Conservation (phyloP, 1,139 yeast genomes). For the Saccharomycopsis hybrid region DNA sequence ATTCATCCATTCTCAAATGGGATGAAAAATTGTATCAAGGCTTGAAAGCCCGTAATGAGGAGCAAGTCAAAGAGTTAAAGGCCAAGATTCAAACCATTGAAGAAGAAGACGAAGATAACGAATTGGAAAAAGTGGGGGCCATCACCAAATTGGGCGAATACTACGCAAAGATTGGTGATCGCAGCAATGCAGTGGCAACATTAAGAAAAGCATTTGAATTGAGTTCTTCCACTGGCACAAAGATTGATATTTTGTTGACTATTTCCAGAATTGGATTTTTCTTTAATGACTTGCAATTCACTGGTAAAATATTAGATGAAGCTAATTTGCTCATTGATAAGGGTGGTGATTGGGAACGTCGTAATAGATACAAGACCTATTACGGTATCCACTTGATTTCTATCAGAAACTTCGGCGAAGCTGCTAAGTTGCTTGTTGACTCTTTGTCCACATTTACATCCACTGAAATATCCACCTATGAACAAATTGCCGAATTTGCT, state of each 20-base stretch:
- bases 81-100: slow-evolving; percentile 25
- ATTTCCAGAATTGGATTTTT: slow-evolving; percentile 83
- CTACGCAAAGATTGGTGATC: slow-evolving; percentile 79
- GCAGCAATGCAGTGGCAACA: slow-evolving; percentile 63
- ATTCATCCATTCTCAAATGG: slow-evolving; percentile 37
- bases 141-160: slow-evolving; percentile 83
- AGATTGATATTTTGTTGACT: slow-evolving; percentile 79
- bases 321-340: slow-evolving; percentile 74
- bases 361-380: slow-evolving; percentile 90
- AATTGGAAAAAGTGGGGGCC: slow-evolving; percentile 69
- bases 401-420: slow-evolving; percentile 82
- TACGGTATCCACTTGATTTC: slow-evolving; percentile 79
- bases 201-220: slow-evolving; percentile 70
- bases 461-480: slow-evolving; percentile 86
- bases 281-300: slow-evolving; percentile 68
- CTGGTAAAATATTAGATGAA: slow-evolving; percentile 68
- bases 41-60: slow-evolving; percentile 48
- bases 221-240: slow-evolving; percentile 82
- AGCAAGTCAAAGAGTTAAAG: slow-evolving; percentile 50
- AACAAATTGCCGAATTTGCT: slow-evolving; percentile 84
- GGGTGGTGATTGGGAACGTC: slow-evolving; percentile 99
- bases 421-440: slow-evolving; percentile 77
- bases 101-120: slow-evolving; percentile 69
- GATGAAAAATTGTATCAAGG: slow-evolving; percentile 51
- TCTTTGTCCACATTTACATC: slow-evolving; percentile 94